phyloP scores from a whole-genome alignment of 2,329 filamentous ascomycete species.

The Phaeoacremonium minimum region DNA sequence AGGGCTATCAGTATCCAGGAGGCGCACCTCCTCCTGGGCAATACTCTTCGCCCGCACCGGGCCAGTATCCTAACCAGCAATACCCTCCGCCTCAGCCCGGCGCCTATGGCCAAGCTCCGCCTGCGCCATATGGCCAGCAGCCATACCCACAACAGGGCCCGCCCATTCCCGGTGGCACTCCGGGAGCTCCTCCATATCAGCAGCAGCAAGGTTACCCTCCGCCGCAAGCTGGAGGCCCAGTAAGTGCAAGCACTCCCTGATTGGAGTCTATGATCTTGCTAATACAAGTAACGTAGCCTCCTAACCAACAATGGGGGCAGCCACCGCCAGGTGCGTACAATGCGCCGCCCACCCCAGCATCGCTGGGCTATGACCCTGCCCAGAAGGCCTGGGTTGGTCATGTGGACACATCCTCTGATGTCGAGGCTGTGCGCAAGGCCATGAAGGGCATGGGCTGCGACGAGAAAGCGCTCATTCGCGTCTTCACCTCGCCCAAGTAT shows the following conservation, averaged over 20 bases:
- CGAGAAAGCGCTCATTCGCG: slow-evolving; percentile 69
- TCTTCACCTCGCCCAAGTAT: slow-evolving; percentile 46
- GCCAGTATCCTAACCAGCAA: neutral
- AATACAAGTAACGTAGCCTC: neutral
- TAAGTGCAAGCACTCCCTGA: neutral
- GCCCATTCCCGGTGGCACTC: neutral
- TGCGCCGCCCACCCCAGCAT: slow-evolving; percentile 51
- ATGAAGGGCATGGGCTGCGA: slow-evolving; percentile 94
- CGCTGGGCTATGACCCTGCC: slow-evolving; percentile 69
- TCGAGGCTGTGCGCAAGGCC: slow-evolving; percentile 68
- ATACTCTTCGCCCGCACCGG: neutral
- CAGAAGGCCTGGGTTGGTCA: slow-evolving; percentile 57
- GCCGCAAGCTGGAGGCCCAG: neutral
- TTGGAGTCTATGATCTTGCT: too few relatives aligned
- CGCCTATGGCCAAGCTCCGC: neutral
- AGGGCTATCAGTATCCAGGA: neutral
- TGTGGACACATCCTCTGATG: slow-evolving; percentile 63
- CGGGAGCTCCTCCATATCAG: neutral
- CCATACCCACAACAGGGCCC: neutral
- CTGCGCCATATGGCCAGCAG: neutral
- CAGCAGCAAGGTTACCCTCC: neutral
- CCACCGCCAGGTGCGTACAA: slow-evolving; percentile 3
- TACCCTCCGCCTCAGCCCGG: neutral
- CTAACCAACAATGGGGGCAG: neutral
- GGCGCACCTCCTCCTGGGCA: neutral